Base-by-base conservation (phyloP, 139 green algal species). In the Ettlia oleoabundans region DNA sequence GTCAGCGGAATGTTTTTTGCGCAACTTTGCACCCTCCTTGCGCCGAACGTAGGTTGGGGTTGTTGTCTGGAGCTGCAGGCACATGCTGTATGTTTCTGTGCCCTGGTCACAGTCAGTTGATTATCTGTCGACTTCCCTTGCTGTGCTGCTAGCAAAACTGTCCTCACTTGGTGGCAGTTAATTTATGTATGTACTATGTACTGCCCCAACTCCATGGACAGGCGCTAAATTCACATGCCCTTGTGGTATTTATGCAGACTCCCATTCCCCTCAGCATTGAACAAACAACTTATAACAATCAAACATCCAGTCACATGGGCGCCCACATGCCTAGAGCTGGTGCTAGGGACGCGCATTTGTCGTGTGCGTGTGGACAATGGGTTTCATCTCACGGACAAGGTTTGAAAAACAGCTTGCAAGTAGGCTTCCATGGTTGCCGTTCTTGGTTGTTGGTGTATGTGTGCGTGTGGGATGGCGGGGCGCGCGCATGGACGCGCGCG, bases 1-100 rank as follows among this genome's bases (percentile, higher is more conserved):
- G 30, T 26, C 71, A 8, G 71, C 51, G 4, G 81, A 85, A 47
- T 85, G 81, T 61, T 85, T 85, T 43, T 61, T 85, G 35, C 81
- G 72, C 32, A 37, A 40, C 43, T 82, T 76, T 75, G 81, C 81
- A 28, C 71, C 53, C 53, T 69, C 53, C 30, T 26, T 80, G 51
- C 52, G 40, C 22, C 73, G 73, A 9, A 69, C 13, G 73, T 80
- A 35, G 28, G 72, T 28, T 69, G 22, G 6, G 62, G 6, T 22
- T 21, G 5, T 18, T 19, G 4, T 3, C 8, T 41, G 7, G 64
- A 47, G 32, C 64, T 43, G 64, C 32, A 18, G 26, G n/a, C n/a
- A n/a, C n/a, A n/a, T n/a, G n/a, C n/a, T n/a, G n/a, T n/a, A n/a
- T n/a, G n/a, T n/a, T n/a, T n/a, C n/a, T n/a, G n/a, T n/a, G n/a